A percentile compares a stretch with the other conserved stretches of the same genome.
Conservation (phyloP, 352 stramenopile genomes). For the Halophytophthora polymorphica region DNA sequence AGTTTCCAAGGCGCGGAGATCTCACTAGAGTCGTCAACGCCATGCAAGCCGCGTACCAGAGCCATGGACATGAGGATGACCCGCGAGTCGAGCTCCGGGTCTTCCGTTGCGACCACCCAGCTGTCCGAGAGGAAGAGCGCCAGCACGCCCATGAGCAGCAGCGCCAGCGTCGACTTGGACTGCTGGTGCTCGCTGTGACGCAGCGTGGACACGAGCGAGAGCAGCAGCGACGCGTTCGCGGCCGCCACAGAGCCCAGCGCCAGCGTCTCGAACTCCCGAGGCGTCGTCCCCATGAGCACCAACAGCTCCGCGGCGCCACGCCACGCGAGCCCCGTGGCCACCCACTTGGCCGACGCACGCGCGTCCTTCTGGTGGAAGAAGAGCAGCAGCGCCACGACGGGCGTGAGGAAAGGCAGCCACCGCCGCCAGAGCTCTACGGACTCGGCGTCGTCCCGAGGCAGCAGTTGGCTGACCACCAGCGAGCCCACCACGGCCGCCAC, state of each 20-base stretch:
- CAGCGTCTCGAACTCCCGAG: slow-evolving; percentile 46
- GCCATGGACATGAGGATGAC: slow-evolving; percentile 76
- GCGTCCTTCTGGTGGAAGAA: slow-evolving; percentile 77
- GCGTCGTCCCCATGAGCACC: slow-evolving; percentile 46
- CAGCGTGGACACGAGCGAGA: slow-evolving; percentile 43
- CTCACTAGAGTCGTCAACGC: neutral
- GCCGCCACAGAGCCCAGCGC: slow-evolving; percentile 31
- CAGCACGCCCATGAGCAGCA: slow-evolving; percentile 35
- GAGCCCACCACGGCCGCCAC: slow-evolving; percentile 67
- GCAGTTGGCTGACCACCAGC: slow-evolving; percentile 54
- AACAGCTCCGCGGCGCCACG: slow-evolving; percentile 66
- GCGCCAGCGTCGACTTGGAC: slow-evolving; percentile 53
- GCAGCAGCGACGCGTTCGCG: slow-evolving; percentile 56
- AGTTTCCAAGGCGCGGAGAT: neutral
- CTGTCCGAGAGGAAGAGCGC: slow-evolving; percentile 69
- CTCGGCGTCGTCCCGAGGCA: slow-evolving; percentile 29
- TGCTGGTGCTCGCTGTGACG: slow-evolving; percentile 47
- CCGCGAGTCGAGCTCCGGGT: slow-evolving; percentile 52
- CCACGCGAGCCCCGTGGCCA: slow-evolving; percentile 79
- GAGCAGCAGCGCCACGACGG: slow-evolving; percentile 58
- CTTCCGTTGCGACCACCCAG: slow-evolving; percentile 52
- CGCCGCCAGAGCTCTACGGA: slow-evolving; percentile 40
- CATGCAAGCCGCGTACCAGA: slow-evolving; percentile 36
- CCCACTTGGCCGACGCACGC: slow-evolving; percentile 72
- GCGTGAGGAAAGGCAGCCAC: slow-evolving; percentile 66